These are phyloP conservation scores for Eutrema japonicum DNA, from an alignment of 345 rosid genomes.

Conservation along the genomic window DNA sequence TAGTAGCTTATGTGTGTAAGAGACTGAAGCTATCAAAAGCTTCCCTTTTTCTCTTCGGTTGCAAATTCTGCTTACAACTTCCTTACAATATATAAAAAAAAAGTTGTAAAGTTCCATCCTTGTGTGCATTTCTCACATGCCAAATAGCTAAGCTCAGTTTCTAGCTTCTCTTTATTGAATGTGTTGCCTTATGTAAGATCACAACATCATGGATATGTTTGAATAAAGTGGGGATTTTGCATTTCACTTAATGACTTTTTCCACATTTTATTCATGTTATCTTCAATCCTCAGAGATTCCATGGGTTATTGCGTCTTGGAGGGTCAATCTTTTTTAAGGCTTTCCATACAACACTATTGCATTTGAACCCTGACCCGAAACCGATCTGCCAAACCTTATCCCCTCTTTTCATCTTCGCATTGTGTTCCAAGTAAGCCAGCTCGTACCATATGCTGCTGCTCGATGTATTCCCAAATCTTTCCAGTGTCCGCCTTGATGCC, in stretches of 20 bases:
- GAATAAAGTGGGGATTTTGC: background rate
- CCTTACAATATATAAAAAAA: background rate
- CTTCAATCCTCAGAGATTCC: slow-evolving; percentile 47
- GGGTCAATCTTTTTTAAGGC: slow-evolving; percentile 48
- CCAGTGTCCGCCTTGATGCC: slow-evolving; percentile 63
- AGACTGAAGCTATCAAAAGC: slow-evolving; percentile 15
- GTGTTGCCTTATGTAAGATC: slow-evolving; percentile 66
- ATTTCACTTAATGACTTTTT: slow-evolving; percentile 16
- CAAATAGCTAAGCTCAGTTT: slow-evolving; percentile 16
- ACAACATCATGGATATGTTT: slow-evolving; percentile 11
- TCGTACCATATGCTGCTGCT: slow-evolving; percentile 81
- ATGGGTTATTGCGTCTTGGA: slow-evolving; percentile 54
- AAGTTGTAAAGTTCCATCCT: slow-evolving; percentile 12
- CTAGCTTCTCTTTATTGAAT: slow-evolving; percentile 57
- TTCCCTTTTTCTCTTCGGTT: slow-evolving; percentile 20
- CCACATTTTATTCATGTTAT: slow-evolving; percentile 15
- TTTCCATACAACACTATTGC: slow-evolving; percentile 76
- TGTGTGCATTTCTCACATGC: background rate
- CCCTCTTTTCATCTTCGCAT: slow-evolving; percentile 52
- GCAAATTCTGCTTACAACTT: background rate
- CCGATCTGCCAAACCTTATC: slow-evolving; percentile 67
- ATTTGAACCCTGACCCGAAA: slow-evolving; percentile 73
- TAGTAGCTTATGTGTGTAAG: slow-evolving; percentile 40
- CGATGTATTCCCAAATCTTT: slow-evolving; percentile 73
- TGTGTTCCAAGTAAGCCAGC: slow-evolving; percentile 68